Evolutionary conservation across 352 stramenopile species (phyloP).

Genomic region (Phytophthora tentaculata): DNA sequence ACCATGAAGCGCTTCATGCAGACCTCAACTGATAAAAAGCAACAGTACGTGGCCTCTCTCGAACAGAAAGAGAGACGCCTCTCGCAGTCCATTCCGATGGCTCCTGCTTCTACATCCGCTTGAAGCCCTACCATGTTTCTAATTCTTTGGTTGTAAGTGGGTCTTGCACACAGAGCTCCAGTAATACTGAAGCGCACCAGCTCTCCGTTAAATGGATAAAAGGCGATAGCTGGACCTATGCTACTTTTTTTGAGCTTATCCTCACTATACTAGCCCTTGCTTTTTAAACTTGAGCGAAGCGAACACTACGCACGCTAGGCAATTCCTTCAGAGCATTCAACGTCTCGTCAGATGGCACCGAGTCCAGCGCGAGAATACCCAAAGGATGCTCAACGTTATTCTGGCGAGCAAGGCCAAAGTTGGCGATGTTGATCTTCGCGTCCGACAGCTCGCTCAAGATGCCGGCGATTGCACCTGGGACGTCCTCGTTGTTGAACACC

Average conservation of each 20-base stretch:
- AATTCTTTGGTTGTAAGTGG: slow-evolving; percentile 25
- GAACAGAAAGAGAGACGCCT: slow-evolving; percentile 38
- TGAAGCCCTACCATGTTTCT: slow-evolving; percentile 19
- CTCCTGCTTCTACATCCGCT: slow-evolving; percentile 14
- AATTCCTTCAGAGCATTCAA: slow-evolving; percentile 68
- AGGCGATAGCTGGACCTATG: slow-evolving; percentile 16
- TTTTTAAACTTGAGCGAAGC: slow-evolving; percentile 69
- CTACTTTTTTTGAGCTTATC: slow-evolving; percentile 14
- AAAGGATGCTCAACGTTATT: slow-evolving; percentile 62
- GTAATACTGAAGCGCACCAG: slow-evolving; percentile 18
- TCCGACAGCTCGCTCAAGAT: slow-evolving; percentile 73
- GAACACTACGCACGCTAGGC: slow-evolving; percentile 67
- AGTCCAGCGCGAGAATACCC: slow-evolving; percentile 79
- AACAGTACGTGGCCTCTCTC: slow-evolving; percentile 53
- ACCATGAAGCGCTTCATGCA: slow-evolving; percentile 83
- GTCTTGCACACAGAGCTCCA: slow-evolving; percentile 14
- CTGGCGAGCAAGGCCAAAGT: slow-evolving; percentile 82
- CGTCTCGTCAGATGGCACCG: slow-evolving; percentile 57
- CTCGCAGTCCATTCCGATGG: slow-evolving; percentile 26
- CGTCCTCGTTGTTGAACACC: slow-evolving; percentile 87
- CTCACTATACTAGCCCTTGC: no score
- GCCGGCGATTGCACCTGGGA: slow-evolving; percentile 75
- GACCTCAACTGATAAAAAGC: slow-evolving; percentile 75
- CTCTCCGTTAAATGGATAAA: slow-evolving; percentile 20
- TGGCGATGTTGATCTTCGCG: slow-evolving; percentile 86